These are phyloP conservation scores for Vanrija sp. DNA, from an alignment of 1,284 basidiomycete genomes.

Conservation along the genomic window DNA sequence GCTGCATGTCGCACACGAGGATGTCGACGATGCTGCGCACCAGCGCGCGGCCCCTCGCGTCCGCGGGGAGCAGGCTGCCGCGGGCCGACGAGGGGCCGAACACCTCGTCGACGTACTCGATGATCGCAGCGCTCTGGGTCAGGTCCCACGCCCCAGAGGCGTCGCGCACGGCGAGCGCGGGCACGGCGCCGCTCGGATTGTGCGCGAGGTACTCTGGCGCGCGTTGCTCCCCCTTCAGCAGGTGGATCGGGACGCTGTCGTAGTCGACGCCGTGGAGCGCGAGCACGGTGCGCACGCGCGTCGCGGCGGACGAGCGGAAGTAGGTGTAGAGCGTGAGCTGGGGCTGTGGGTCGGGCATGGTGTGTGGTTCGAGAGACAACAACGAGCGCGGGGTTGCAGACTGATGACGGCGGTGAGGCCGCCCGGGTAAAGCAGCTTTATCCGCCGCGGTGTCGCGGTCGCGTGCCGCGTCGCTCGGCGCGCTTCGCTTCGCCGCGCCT, in stretches of 20 bases:
- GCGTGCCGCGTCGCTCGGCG: too few species aligned
- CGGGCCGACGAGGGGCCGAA: background rate
- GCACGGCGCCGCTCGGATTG: constrained; percentile 10
- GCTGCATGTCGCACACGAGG: constrained; percentile 15
- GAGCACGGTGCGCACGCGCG: constrained; percentile 17
- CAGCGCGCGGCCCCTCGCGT: constrained; percentile 2
- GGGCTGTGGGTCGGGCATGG: background rate
- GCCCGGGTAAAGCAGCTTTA: too few species aligned
- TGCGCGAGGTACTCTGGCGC: constrained; percentile 1
- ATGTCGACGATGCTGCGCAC: constrained; percentile 12
- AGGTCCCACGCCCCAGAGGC: constrained; percentile 7
- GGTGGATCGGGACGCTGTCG: constrained; percentile 5
- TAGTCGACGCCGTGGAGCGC: constrained; percentile 9
- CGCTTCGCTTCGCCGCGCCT: too few species aligned
- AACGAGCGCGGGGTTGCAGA: too few species aligned
- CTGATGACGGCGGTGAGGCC: too few species aligned
- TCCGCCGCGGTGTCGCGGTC: too few species aligned
- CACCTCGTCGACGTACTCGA: constrained; percentile 17
- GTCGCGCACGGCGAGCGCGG: constrained; percentile 7
- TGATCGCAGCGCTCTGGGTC: constrained; percentile 13
- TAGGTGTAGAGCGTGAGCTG: constrained; percentile 16
- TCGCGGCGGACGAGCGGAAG: constrained; percentile 15
- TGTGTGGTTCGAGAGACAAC: background rate
- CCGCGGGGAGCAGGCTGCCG: constrained; percentile 8
- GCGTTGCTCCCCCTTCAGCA: constrained; percentile 14